A percentile compares a stretch with the other conserved stretches of the same genome.
phyloP scores from a whole-genome alignment of 495 filamentous ascomycete species.

The Glonium stellatum region DNA sequence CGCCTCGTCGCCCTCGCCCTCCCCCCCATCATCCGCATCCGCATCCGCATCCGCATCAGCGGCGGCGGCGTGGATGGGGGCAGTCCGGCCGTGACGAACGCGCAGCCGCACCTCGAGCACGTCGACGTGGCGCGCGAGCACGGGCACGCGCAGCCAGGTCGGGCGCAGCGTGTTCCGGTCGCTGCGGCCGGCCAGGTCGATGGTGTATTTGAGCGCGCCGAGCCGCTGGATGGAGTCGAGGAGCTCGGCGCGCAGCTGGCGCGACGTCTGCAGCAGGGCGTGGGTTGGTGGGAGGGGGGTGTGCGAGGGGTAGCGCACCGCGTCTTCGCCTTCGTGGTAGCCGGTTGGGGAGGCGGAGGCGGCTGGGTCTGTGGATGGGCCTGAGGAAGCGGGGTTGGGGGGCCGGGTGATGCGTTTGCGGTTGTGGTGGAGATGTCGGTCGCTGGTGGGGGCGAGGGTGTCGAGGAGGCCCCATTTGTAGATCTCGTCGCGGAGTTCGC shows the following conservation, averaged over 20 bases:
- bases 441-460: not conserved
- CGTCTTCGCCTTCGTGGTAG: not conserved
- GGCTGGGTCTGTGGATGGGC: too few relatives aligned
- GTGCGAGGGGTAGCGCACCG: not conserved
- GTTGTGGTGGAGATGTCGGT: not conserved
- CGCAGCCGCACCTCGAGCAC: not conserved
- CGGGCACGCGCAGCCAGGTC: not conserved
- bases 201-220: not conserved
- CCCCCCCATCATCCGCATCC: too few relatives aligned
- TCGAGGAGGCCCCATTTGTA: not conserved
- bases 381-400: too few relatives aligned
- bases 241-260: not conserved
- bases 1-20: not conserved
- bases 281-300: not conserved
- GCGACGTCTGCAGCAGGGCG: not conserved
- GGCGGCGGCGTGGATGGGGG: not conserved
- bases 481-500: constrained; percentile 2
- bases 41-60: not conserved
- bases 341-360: not conserved
- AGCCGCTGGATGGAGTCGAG: not conserved
- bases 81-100: not conserved
- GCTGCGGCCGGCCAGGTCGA: not conserved
- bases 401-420: constrained; percentile 2
- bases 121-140: not conserved
- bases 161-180: not conserved